Evolutionary conservation across 495 filamentous ascomycete species (phyloP).

Genomic region (Thermothielavioides terrestris): DNA sequence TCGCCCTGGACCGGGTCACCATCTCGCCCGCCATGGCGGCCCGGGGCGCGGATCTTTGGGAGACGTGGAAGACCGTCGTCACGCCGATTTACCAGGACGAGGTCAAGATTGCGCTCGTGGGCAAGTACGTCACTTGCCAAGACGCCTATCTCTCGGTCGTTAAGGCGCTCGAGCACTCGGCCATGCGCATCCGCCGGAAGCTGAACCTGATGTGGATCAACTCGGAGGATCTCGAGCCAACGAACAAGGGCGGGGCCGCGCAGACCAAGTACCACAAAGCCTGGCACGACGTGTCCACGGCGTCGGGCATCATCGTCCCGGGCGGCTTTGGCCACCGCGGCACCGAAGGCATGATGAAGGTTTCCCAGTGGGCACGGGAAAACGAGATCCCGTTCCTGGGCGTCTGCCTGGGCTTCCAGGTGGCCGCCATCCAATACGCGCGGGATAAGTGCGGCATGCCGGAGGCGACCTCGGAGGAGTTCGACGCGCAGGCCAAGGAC

Average conservation of each 20-base stretch:
- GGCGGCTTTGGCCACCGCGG: constrained; percentile 83
- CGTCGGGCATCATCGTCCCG: constrained; percentile 43
- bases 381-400: constrained; percentile 78
- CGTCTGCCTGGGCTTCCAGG: constrained; percentile 91
- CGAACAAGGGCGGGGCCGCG: constrained; percentile 38
- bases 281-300: constrained; percentile 59
- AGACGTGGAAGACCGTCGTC: constrained; percentile 64
- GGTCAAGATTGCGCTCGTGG: constrained; percentile 79
- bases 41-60: constrained; percentile 58
- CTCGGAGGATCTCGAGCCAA: constrained; percentile 68
- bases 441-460: constrained; percentile 56
- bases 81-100: constrained; percentile 40
- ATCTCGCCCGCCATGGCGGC: constrained; percentile 40
- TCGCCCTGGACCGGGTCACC: constrained; percentile 48
- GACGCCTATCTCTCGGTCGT: constrained; percentile 72
- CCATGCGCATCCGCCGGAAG: constrained; percentile 77
- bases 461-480: constrained; percentile 58
- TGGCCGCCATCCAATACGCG: constrained; percentile 88
- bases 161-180: constrained; percentile 81
- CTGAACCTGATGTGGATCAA: constrained; percentile 79
- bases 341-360: constrained; percentile 79
- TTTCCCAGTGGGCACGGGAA: constrained; percentile 73
- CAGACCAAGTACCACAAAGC: constrained; percentile 79
- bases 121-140: constrained; percentile 77
- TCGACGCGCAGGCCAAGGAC: constrained; percentile 47